A percentile compares a stretch with the other conserved stretches of the same genome.
Conservation (phyloP, 768 basidiomycete genomes). For the Boletus sp. region DNA sequence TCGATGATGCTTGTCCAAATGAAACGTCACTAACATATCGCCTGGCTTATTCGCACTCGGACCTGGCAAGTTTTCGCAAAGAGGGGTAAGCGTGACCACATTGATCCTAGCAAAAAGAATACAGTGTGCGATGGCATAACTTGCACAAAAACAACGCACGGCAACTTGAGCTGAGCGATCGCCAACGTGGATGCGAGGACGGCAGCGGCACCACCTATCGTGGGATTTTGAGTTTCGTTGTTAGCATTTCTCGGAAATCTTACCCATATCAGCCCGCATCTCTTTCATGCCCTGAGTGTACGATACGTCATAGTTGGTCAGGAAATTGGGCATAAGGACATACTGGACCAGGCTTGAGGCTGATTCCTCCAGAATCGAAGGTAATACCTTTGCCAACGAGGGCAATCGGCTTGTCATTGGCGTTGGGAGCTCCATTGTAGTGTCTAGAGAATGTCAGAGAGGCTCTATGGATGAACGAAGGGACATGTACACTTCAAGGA, state of each 20-base stretch:
- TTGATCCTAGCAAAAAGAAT: slow-evolving; percentile 53
- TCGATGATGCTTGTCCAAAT: not conserved
- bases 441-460: slow-evolving; percentile 43
- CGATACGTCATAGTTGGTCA: not conserved
- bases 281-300: slow-evolving; percentile 68
- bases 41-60: slow-evolving; percentile 70
- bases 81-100: slow-evolving; percentile 66
- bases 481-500: slow-evolving; percentile 71
- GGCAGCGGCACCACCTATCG: slow-evolving; percentile 71
- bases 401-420: slow-evolving; percentile 59
- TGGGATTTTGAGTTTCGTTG: not conserved
- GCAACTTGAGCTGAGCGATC: slow-evolving; percentile 78
- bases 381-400: slow-evolving; percentile 90
- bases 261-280: slow-evolving; percentile 89
- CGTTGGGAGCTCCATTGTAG: slow-evolving; percentile 71
- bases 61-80: slow-evolving; percentile 87
- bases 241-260: not conserved
- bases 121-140: not conserved
- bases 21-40: slow-evolving; percentile 57
- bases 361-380: slow-evolving; percentile 88
- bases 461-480: not conserved
- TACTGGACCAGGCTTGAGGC: slow-evolving; percentile 73
- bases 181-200: slow-evolving; percentile 72
- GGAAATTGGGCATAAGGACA: slow-evolving; percentile 21
- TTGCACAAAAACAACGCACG: slow-evolving; percentile 44